phyloP scores from a whole-genome alignment of 2,329 filamentous ascomycete species.

The Calonectria hawksworthii region DNA sequence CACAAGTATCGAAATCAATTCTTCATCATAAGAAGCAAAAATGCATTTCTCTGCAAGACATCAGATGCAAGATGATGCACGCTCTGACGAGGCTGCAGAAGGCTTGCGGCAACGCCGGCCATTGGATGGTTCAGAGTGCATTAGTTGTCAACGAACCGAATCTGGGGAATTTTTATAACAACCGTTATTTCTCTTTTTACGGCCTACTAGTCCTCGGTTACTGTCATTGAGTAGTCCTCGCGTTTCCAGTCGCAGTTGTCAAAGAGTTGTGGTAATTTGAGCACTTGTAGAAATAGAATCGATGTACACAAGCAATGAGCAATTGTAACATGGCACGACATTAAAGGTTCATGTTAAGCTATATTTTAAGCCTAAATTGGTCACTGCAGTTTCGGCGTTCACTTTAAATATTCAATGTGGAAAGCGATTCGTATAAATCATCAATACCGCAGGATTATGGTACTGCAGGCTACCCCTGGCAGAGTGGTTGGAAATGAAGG shows the following conservation, averaged over 20 bases:
- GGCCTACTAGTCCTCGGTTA: background rate
- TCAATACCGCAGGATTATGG: background rate
- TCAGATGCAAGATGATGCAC: background rate
- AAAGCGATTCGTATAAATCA: background rate
- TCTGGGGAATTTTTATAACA: background rate
- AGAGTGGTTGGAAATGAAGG: background rate
- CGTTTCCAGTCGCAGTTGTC: background rate
- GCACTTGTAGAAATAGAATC: background rate
- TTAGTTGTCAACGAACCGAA: background rate
- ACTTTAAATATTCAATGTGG: background rate
- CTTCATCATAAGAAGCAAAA: background rate
- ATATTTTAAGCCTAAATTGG: background rate
- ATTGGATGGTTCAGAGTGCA: background rate
- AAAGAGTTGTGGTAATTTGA: background rate
- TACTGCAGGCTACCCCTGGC: background rate
- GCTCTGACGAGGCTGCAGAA: background rate
- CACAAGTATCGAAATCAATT: background rate
- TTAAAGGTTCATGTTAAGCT: background rate
- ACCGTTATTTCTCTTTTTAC: background rate
- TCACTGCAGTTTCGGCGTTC: background rate
- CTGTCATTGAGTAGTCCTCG: background rate
- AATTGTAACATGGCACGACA: background rate
- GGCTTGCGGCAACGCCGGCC: background rate
- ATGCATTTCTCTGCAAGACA: background rate
- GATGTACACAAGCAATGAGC: background rate